Evolutionary conservation across 1,284 basidiomycete genomes (phyloP), one percentile per base, ranked within the genome.

Genomic region (Mycena sp.): DNA sequence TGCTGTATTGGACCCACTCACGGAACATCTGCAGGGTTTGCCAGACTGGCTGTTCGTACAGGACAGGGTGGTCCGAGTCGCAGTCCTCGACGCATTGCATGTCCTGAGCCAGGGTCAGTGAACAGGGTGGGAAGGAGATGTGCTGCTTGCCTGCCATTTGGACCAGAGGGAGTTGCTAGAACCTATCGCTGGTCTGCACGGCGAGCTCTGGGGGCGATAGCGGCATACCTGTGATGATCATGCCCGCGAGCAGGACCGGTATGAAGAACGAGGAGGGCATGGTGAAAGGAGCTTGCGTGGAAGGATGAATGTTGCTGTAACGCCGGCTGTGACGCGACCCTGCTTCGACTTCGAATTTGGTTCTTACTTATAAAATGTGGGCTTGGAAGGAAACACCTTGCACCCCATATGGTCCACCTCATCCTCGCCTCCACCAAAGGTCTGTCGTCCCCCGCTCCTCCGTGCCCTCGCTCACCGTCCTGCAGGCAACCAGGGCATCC

Each of bases 51-150:
- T 96, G 94, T 72, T 96, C 93, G 76, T 93, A 96, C 43, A 94
- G 83, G 46, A 95, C 82, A 64, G 83, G 87, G 35, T 81, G 77
- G 45, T 74, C 64, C 23, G 86, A 80, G 75, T 87, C 76, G 74
- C 94, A 97, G 77, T 95, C 91, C 84, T 95, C 94, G 57, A 96
- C 95, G 73, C 95, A 97, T 88, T 96, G 93, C 91, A 94, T 95
- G 75, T 96, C 95, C 89, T 94, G 70, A 19, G 43, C 48, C 61
- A 32, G 19, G 48, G 19, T 52, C 60, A 58, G 66, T 55, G 29
- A 69, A 63, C 63, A 26, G 56, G 30, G 30, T 26, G 43, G 58
- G 45, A 26, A 32, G 49, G 30, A 61, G 12, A 38, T 4, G 17
- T 59, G n/a, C 57, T 44, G 74, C 81, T 70, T 67, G 80, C 90